phyloP scores from a whole-genome alignment of 2,329 filamentous ascomycete species.

The Apiospora phragmitis region DNA sequence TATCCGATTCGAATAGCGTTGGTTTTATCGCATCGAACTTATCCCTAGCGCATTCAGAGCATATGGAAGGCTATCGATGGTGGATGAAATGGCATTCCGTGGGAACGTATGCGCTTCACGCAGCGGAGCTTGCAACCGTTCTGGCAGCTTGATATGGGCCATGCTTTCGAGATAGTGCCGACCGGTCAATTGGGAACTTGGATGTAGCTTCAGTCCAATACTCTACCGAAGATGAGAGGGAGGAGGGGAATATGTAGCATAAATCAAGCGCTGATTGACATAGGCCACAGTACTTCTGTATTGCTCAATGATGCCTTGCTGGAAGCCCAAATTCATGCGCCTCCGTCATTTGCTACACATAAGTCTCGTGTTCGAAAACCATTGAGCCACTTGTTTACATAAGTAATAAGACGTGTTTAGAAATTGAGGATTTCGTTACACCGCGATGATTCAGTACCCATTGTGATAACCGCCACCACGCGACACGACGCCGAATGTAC shows the following conservation, averaged over 20 bases:
- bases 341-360: background rate
- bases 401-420: background rate
- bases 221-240: background rate
- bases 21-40: background rate
- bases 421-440: background rate
- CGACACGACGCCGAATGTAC: background rate
- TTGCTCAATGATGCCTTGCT: background rate
- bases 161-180: background rate
- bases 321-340: background rate
- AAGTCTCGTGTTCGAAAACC: background rate
- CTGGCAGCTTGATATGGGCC: background rate
- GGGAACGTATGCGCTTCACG: background rate
- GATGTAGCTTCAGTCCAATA: background rate
- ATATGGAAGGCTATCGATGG: background rate
- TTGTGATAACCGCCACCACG: too few relatives aligned
- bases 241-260: background rate
- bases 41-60: background rate
- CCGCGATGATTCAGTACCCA: too few relatives aligned
- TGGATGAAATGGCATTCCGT: background rate
- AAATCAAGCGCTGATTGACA: background rate
- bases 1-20: background rate
- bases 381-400: background rate
- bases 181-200: background rate
- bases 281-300: background rate
- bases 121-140: background rate